These are phyloP conservation scores for Margaritispora aquatica DNA, from an alignment of 495 filamentous ascomycete species.

Conservation along the genomic window DNA sequence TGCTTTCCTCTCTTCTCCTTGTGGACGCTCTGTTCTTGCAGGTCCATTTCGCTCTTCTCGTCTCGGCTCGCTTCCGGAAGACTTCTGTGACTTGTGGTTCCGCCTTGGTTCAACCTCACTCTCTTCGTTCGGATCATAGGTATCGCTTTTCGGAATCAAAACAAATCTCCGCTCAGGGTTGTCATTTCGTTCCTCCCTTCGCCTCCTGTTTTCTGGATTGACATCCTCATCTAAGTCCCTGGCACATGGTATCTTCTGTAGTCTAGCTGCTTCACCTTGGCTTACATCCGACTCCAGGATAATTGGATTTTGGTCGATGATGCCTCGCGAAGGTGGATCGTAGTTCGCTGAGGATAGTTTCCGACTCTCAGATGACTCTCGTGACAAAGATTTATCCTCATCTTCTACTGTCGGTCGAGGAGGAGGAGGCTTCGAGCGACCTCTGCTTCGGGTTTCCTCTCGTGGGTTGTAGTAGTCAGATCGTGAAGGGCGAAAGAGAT, in stretches of 20 bases:
- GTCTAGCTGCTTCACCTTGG: slow-evolving; percentile 16
- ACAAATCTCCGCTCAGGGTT: slow-evolving; percentile 17
- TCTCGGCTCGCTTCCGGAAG: not conserved
- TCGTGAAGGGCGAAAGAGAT: not conserved
- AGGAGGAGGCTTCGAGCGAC: slow-evolving; percentile 12
- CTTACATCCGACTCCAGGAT: slow-evolving; percentile 22
- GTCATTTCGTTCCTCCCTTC: slow-evolving; percentile 1
- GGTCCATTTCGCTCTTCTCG: not conserved
- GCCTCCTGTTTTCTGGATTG: not conserved
- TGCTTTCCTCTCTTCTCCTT: not conserved
- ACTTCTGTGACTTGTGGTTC: not conserved
- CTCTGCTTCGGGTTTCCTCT: slow-evolving; percentile 6
- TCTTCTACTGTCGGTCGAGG: slow-evolving; percentile 24
- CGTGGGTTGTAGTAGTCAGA: not conserved
- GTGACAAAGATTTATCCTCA: slow-evolving; percentile 18
- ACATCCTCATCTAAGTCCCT: slow-evolving; percentile 18
- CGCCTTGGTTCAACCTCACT: not conserved
- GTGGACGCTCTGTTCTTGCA: not conserved
- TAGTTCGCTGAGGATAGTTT: slow-evolving; percentile 2
- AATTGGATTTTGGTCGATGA: slow-evolving; percentile 23
- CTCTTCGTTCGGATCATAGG: slow-evolving; percentile 6
- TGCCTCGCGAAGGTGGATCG: slow-evolving; percentile 24
- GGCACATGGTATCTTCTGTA: slow-evolving; percentile 13
- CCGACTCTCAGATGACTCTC: slow-evolving; percentile 10
- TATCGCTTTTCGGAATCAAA: slow-evolving; percentile 14